phyloP scores from a whole-genome alignment of 1,139 yeast genomes.

The Pneumocystis carinii region DNA sequence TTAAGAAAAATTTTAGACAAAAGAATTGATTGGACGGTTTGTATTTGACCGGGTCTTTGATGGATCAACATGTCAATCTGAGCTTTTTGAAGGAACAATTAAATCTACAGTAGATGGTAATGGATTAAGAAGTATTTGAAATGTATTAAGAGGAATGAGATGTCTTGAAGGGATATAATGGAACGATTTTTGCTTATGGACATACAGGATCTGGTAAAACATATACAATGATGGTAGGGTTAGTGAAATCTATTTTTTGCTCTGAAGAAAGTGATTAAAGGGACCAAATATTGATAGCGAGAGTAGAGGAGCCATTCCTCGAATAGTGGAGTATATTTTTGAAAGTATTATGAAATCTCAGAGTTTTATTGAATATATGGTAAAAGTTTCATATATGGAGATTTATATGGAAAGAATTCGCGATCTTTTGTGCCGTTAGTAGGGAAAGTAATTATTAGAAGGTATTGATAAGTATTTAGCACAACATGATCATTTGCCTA shows the following conservation, averaged over 20 bases:
- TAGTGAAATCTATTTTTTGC: background rate
- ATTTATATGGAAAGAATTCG: slow-evolving; percentile 64
- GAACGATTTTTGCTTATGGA: slow-evolving; percentile 76
- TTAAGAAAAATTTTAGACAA: slow-evolving; percentile 12
- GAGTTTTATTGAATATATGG: slow-evolving; percentile 47
- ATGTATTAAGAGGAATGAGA: background rate
- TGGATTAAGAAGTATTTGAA: background rate
- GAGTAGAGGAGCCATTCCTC: slow-evolving; percentile 51
- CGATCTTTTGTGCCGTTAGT: slow-evolving; percentile 36
- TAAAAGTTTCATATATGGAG: slow-evolving; percentile 65
- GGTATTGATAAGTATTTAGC: slow-evolving; percentile 8
- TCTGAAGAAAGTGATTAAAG: slow-evolving; percentile 14
- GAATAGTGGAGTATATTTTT: slow-evolving; percentile 56
- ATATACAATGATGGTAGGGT: slow-evolving; percentile 48
- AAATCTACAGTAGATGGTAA: slow-evolving; percentile 38
- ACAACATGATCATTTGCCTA: slow-evolving; percentile 30
- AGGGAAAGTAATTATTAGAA: background rate
- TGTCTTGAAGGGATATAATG: slow-evolving; percentile 64
- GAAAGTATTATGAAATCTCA: slow-evolving; percentile 38
- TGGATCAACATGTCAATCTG: slow-evolving; percentile 36
- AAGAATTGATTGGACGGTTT: slow-evolving; percentile 31
- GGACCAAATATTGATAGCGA: slow-evolving; percentile 38
- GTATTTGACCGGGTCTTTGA: slow-evolving; percentile 57
- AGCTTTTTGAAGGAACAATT: slow-evolving; percentile 48
- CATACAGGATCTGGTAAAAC: slow-evolving; percentile 85